phyloP scores from a whole-genome alignment of 805 yeast genomes.

The Kluyveromyces dobzhanskii region DNA sequence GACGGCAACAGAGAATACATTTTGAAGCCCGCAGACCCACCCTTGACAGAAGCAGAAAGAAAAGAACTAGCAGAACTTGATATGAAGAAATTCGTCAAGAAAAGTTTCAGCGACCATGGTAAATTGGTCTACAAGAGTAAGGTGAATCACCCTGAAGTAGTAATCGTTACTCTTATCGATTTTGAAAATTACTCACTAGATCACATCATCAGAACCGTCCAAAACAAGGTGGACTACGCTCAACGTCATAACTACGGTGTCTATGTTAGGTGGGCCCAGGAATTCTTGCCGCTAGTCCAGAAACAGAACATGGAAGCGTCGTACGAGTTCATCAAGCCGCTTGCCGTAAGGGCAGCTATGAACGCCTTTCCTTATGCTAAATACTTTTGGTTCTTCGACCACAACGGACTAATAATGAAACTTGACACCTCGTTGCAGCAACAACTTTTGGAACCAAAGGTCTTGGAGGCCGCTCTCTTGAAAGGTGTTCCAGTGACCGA shows the following conservation, averaged over 20 bases:
- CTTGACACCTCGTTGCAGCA: slow-evolving; percentile 50
- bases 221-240: slow-evolving; percentile 85
- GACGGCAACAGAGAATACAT: slow-evolving; percentile 35
- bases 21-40: slow-evolving; percentile 32
- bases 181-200: slow-evolving; percentile 54
- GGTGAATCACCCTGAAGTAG: slow-evolving; percentile 46
- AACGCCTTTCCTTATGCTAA: slow-evolving; percentile 86
- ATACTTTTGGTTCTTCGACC: slow-evolving; percentile 83
- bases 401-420: slow-evolving; percentile 70
- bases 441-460: slow-evolving; percentile 51
- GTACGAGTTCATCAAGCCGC: slow-evolving; percentile 21
- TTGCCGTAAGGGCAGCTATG: slow-evolving; percentile 73
- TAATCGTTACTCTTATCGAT: slow-evolving; percentile 74
- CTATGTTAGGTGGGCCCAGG: slow-evolving; percentile 79
- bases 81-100: slow-evolving; percentile 38
- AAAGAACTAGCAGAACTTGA: slow-evolving; percentile 23
- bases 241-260: slow-evolving; percentile 73
- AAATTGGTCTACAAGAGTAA: slow-evolving; percentile 37
- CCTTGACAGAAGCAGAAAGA: slow-evolving; percentile 32
- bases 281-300: slow-evolving; percentile 57
- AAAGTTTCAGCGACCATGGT: slow-evolving; percentile 57
- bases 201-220: slow-evolving; percentile 60
- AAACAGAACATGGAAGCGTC: slow-evolving; percentile 31
- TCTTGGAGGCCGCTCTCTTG: slow-evolving; percentile 53
- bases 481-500: slow-evolving; percentile 61